Base-by-base conservation (phyloP, 2,329 filamentous ascomycete genomes). In the Stagonosporopsis cucurbitacearum region DNA sequence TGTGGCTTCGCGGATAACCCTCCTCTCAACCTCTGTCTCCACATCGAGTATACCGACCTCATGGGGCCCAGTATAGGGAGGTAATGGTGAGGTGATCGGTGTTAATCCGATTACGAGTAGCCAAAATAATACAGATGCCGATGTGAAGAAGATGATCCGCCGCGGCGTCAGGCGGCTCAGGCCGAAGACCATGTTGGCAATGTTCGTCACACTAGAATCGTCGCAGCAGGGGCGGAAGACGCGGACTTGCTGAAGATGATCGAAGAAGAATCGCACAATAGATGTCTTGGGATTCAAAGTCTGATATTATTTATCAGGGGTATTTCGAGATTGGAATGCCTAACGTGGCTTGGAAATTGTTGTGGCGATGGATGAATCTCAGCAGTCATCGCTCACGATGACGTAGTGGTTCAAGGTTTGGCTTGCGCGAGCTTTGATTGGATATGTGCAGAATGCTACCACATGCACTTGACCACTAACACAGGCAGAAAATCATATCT, bases 41-140 rank as follows among this genome's bases (percentile, higher is more conserved):
- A 81, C 57, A 60, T 81, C 79, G 26, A 80, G 64, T 12, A 76
- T 71, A 7, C 78, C 79, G 19, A 81, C 78, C 44, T 77, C 71
- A 60, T 78, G 75, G 4, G 68, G 62, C 28, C 79, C 79, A 3
- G 76, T 76, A 52, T 80, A 80, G 19, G 63, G 51, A 32, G 79
- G 79, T 17, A 81, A 69, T 15, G 73, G 72, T 32, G 70, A 72
- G 46, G 72, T 75, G 39, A 80, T 69, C n/a, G 79, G 69, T 7
- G 77, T 77, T 63, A 79, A 72, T 20, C 68, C 72, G 52, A 76
- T 66, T 4, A 78, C 60, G 23, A 76, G 65, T 56, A 75, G 68
- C 60, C 74, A 68, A 45, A 74, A 69, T 17, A 77, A 44, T 13
- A 69, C 20, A 22, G 64, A 60, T 15, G 67, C 69, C 4, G 71